These are phyloP conservation scores for Colletotrichum theobromicola DNA, from an alignment of 2,329 filamentous ascomycete genomes.

Conservation along the genomic window DNA sequence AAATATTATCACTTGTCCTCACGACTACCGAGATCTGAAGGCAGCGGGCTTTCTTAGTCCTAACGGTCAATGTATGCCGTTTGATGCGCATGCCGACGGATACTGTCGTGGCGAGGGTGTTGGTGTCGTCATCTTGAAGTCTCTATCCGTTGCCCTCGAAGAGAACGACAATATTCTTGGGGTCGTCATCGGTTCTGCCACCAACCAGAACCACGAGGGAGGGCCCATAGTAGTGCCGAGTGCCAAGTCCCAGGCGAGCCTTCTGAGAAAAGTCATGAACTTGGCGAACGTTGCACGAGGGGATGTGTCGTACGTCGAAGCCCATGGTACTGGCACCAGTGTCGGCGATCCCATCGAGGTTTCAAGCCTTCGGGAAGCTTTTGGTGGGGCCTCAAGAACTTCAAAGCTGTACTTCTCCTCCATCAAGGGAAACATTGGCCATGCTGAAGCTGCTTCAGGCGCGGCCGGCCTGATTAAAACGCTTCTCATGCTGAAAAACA, in stretches of 20 bases:
- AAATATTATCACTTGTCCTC: conserved; percentile 33
- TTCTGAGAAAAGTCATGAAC: conserved; percentile 59
- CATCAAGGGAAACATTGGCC: conserved; percentile 48
- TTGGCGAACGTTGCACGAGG: background rate
- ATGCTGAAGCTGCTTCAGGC: conserved; percentile 24
- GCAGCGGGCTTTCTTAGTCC: conserved; percentile 31
- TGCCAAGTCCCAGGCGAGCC: conserved; percentile 26
- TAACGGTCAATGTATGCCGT: conserved; percentile 37
- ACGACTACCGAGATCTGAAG: conserved; percentile 26
- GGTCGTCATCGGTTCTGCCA: conserved; percentile 40
- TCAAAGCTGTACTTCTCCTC: conserved; percentile 36
- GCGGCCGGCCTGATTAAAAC: conserved; percentile 29
- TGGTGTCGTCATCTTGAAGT: conserved; percentile 50
- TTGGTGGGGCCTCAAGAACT: background rate
- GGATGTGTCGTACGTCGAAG: conserved; percentile 33
- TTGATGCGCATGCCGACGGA: conserved; percentile 42
- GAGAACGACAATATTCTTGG: conserved; percentile 52
- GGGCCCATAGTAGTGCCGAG: conserved; percentile 22
- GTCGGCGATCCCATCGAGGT: conserved; percentile 46
- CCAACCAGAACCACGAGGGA: conserved; percentile 43
- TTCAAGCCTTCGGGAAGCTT: conserved; percentile 44
- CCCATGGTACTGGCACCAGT: conserved; percentile 52
- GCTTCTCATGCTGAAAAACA: conserved; percentile 28
- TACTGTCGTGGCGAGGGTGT: conserved; percentile 57
- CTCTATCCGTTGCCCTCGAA: conserved; percentile 45